phyloP scores from a whole-genome alignment of 257 asterid genomes.

The Solanum ahanhuiri region DNA sequence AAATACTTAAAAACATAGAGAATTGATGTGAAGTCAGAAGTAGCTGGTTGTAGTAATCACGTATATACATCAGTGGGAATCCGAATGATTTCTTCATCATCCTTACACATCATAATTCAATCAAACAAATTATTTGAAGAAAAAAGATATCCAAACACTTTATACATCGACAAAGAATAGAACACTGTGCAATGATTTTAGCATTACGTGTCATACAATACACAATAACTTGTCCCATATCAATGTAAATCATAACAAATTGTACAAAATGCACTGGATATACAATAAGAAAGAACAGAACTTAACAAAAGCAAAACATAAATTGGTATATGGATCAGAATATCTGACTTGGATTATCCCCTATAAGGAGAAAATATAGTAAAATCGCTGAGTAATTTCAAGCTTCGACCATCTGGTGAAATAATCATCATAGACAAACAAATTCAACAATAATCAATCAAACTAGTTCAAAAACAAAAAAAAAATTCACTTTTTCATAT shows the following conservation, averaged over 20 bases:
- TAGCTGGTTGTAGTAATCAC: slow-evolving; percentile 48
- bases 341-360: slow-evolving; percentile 52
- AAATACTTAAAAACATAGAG: too few relatives aligned
- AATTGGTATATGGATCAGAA: slow-evolving; percentile 34
- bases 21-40: slow-evolving; percentile 37
- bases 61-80: slow-evolving; percentile 50
- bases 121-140: background rate
- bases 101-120: background rate
- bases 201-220: too few relatives aligned
- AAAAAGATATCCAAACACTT: too few relatives aligned
- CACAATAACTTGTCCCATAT: too few relatives aligned
- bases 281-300: too few relatives aligned
- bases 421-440: slow-evolving; percentile 10
- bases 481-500: too few relatives aligned
- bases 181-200: too few relatives aligned
- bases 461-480: too few relatives aligned
- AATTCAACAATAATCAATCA: background rate
- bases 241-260: too few relatives aligned
- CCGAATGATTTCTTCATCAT: slow-evolving; percentile 61
- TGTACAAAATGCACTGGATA: too few relatives aligned
- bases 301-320: too few relatives aligned
- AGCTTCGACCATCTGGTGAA: slow-evolving; percentile 93
- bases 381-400: slow-evolving; percentile 61
- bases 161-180: too few relatives aligned
- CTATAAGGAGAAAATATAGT: slow-evolving; percentile 22